Evolutionary conservation across 768 basidiomycete genomes (phyloP), one percentile per base, ranked within the genome.

Genomic region (Cantharellus anzutake): DNA sequence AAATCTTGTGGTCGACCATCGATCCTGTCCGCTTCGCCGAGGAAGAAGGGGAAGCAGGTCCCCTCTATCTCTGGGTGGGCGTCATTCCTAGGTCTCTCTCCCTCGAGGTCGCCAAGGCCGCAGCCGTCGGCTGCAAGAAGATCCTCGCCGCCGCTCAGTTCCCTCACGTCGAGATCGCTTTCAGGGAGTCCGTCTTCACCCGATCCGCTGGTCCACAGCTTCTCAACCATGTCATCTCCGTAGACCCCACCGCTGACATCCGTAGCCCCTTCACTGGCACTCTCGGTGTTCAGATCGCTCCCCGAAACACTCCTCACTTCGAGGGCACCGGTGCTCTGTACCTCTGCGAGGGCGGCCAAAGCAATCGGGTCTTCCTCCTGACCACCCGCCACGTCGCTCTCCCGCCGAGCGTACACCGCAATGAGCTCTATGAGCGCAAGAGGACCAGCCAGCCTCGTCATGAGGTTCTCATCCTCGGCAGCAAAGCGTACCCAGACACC

Each of bases 251-350:
- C 57, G 38, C 67, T 63, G 65, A 66, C 7, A 57, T 69, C 16
- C 65, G 67, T 39, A 66, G 68, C 51, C 69, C 69, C 14, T 71
- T 75, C 65, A 70, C 70, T 3, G 62, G 68, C 60, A 63, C 71
- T 41, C 71, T 75, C 29, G 68, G 73, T 57, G 67, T 73, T 51
- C 42, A 61, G 29, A 72, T 75, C 56, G 71, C 74, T 38, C 62
- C 69, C 40, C 61, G 56, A 16, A 67, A 64, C 61, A 51, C 40
- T 2, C 69, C 74, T 44, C 40, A 70, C 58, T 65, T 50, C 42
- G 74, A 73, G 62, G 73, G 74, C 59, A 74, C 74, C 1, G 71
- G 67, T 40, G 64, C 59, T 53, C 65, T 74, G 56, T 75, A 67
- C 65, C 57, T 70, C 64, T 65, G 68, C 64, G 57, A 64, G 35